Conservation (phyloP, 176 grass and related monocot species). For the Puccinellia tenuiflora region DNA sequence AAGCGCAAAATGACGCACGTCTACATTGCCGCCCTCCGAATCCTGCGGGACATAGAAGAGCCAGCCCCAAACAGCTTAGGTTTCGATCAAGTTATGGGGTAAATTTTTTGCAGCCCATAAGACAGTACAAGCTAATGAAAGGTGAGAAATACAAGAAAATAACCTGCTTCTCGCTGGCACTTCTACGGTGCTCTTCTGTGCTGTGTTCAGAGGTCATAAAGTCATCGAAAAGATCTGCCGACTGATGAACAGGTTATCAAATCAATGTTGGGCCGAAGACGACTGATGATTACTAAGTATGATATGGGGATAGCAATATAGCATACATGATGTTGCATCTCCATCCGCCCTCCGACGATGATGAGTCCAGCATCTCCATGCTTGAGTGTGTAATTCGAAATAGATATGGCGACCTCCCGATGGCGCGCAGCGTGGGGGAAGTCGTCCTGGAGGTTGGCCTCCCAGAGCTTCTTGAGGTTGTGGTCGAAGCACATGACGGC, state of each 20-base stretch:
- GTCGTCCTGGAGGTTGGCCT: slow-evolving; percentile 78
- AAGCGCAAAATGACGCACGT: slow-evolving; percentile 89
- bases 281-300: not conserved
- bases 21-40: slow-evolving; percentile 40
- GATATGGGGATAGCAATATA: not conserved
- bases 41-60: slow-evolving; percentile 22
- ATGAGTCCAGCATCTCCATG: slow-evolving; percentile 84
- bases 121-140: not conserved
- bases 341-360: slow-evolving; percentile 89
- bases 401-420: slow-evolving; percentile 70
- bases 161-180: slow-evolving; percentile 83
- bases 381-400: slow-evolving; percentile 89
- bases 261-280: not conserved
- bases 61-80: not conserved
- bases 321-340: slow-evolving; percentile 85
- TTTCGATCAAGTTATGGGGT: not conserved
- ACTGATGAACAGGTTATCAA: slow-evolving; percentile 24
- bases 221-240: slow-evolving; percentile 80
- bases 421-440: slow-evolving; percentile 84
- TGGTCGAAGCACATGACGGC: slow-evolving; percentile 97
- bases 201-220: slow-evolving; percentile 51
- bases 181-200: slow-evolving; percentile 41
- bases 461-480: slow-evolving; percentile 97
- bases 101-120: not conserved
- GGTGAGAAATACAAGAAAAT: not conserved